Percentiles rank a stretch among this genome's conserved stretches.
Evolutionary conservation across 441 rosid species (phyloP).

Genomic region (Adansonia gregorii): DNA sequence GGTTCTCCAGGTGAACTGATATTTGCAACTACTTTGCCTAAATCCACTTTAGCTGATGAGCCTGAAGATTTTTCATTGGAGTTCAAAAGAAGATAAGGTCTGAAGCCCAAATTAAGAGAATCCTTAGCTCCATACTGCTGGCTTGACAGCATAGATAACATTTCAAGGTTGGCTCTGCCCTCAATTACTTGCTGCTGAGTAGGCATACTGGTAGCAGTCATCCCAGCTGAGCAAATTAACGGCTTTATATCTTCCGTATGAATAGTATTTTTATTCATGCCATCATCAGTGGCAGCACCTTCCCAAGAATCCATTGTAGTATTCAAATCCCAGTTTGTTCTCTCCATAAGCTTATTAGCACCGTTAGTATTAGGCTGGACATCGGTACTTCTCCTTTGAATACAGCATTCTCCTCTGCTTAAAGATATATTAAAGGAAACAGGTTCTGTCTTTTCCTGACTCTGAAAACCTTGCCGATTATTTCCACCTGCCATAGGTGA

Average conservation of each 20-base stretch:
- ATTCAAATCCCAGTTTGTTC: slow-evolving; percentile 89
- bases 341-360: slow-evolving; percentile 38
- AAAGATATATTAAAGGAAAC: slow-evolving; percentile 55
- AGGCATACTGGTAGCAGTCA: slow-evolving; percentile 31
- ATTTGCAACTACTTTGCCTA: slow-evolving; percentile 27
- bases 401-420: slow-evolving; percentile 44
- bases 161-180: slow-evolving; percentile 27
- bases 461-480: slow-evolving; percentile 33
- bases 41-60: slow-evolving; percentile 32
- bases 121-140: slow-evolving; percentile 39
- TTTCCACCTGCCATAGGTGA: slow-evolving; percentile 31
- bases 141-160: slow-evolving; percentile 32
- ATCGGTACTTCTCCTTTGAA: slow-evolving; percentile 28
- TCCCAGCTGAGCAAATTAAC: slow-evolving; percentile 29
- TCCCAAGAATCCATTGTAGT: slow-evolving; percentile 89
- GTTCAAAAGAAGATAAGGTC: slow-evolving; percentile 36
- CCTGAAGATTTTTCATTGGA: slow-evolving; percentile 38
- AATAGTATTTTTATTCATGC: slow-evolving; percentile 35
- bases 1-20: slow-evolving; percentile 13
- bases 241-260: slow-evolving; percentile 41
- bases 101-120: slow-evolving; percentile 63
- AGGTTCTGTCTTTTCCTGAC: slow-evolving; percentile 39
- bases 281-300: slow-evolving; percentile 42
- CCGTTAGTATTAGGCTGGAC: slow-evolving; percentile 31
- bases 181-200: slow-evolving; percentile 36